Evolutionary conservation across 2,329 filamentous ascomycete genomes (phyloP).

Genomic region (Pseudogymnoascus sp.): DNA sequence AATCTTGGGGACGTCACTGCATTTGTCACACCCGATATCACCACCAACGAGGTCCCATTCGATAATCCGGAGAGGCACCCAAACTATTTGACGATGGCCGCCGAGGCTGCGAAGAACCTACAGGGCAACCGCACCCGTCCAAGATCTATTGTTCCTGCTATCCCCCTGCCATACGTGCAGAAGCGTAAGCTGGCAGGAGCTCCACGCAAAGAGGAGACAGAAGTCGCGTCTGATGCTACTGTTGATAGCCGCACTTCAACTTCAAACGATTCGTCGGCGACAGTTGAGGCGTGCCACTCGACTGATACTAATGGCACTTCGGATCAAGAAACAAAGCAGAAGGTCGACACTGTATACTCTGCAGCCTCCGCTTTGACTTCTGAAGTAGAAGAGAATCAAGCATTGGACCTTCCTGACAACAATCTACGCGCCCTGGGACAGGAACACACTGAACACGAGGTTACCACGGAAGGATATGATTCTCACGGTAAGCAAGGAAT

Average conservation of each 20-base stretch:
- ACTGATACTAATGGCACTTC: constrained; percentile 6
- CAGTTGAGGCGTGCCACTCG: neutral
- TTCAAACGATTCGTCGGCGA: constrained; percentile 5
- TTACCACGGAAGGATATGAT: neutral
- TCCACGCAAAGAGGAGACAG: constrained; percentile 20
- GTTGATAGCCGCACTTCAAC: neutral
- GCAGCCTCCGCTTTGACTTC: neutral
- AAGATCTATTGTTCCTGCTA: constrained; percentile 27
- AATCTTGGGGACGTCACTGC: constrained; percentile 32
- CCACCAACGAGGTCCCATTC: constrained; percentile 12
- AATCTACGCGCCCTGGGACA: neutral
- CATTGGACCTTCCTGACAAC: constrained; percentile 2
- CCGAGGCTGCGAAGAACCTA: constrained; percentile 24
- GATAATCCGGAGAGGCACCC: constrained; percentile 10
- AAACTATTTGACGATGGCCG: constrained; percentile 25
- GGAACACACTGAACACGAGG: neutral
- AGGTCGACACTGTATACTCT: neutral
- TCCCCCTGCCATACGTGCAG: constrained; percentile 29
- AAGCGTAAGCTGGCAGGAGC: constrained; percentile 25
- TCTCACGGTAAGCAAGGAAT: neutral
- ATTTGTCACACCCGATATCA: constrained; percentile 6
- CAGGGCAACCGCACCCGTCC: constrained; percentile 27
- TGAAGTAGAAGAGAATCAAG: neutral
- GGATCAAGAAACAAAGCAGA: neutral
- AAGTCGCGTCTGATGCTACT: constrained; percentile 14